Base-by-base conservation (phyloP, 2,329 filamentous ascomycete species). In the Didymella arachidicola region DNA sequence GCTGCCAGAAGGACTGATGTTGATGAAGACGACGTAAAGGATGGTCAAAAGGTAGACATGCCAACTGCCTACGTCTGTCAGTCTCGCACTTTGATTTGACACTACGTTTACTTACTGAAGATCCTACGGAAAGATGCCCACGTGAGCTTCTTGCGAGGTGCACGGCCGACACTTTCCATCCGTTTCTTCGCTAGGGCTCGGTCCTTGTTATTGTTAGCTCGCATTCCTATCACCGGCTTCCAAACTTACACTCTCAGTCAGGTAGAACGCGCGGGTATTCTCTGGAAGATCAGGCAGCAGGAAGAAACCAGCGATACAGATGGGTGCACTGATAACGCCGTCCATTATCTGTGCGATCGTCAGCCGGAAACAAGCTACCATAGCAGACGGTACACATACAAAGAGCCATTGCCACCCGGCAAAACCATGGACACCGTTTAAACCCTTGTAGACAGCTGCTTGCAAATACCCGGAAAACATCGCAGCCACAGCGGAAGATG, bases 381-480 rank as follows among this genome's bases (percentile, higher is more conserved):
- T 3, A 18, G 16, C 7, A 16, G 6, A 16, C 11, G 6, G 16
- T 36, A 36, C 32, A 57, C 62, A 57, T 18, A 68, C 56, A 46
- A 68, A 70, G 1, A 70, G 49, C 67, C 67, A 70, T 32, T 67
- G 65, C 67, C 67, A 70, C 1, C 66, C 67, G 0, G 59, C 59
- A 16, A 67, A 60, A 1, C 61, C 61, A 19, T 59, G 51, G 16
- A 61, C 56, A 2, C 66, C 66, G 25, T 70, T 57, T 42, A 70
- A 45, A 4, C 60, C 60, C 34, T 67, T 55, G 38, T 67, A 61
- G 2, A 68, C 64, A 2, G 64, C 66, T 27, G 64, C 64, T 58
- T 67, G 66, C 18, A 70, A 60, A 7, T 63, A 61, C 5, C 68
- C 68, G 2, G 68, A 65, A 29, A 70, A 69, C 68, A 70, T 70